These are phyloP conservation scores for Artemisia annua DNA, from an alignment of 129 eudicot species.

Conservation along the genomic window DNA sequence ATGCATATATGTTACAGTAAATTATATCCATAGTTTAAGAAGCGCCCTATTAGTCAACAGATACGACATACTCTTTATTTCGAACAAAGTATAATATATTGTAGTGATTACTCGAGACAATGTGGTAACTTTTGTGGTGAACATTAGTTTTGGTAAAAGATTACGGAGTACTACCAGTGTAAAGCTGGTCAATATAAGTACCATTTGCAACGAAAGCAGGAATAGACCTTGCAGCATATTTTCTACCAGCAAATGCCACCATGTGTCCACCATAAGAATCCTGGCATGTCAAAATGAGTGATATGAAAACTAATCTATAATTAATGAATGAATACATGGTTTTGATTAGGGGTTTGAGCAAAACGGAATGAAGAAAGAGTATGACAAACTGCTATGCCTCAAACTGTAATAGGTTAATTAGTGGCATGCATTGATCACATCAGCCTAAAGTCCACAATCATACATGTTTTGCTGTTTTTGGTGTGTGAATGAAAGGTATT, in stretches of 20 bases:
- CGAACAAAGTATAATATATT: neutral
- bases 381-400: too few relatives aligned
- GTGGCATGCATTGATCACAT: too few relatives aligned
- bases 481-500: too few relatives aligned
- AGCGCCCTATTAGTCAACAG: neutral
- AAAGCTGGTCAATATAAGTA: too few relatives aligned
- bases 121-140: neutral
- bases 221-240: conserved; percentile 89
- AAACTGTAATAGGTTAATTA: too few relatives aligned
- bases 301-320: too few relatives aligned
- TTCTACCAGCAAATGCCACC: conserved; percentile 98
- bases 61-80: neutral
- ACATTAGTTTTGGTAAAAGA: neutral
- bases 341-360: too few relatives aligned
- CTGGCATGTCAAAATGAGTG: conserved; percentile 30
- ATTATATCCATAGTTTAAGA: neutral
- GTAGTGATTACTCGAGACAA: neutral
- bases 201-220: conserved; percentile 88
- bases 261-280: conserved; percentile 83
- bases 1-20: neutral
- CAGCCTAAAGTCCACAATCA: too few relatives aligned
- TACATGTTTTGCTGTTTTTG: too few relatives aligned
- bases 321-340: too few relatives aligned
- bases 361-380: too few relatives aligned
- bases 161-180: conserved; percentile 46